Evolutionary conservation across 208 protist genomes (phyloP).

Genomic region (Novymonas esmeraldas): DNA sequence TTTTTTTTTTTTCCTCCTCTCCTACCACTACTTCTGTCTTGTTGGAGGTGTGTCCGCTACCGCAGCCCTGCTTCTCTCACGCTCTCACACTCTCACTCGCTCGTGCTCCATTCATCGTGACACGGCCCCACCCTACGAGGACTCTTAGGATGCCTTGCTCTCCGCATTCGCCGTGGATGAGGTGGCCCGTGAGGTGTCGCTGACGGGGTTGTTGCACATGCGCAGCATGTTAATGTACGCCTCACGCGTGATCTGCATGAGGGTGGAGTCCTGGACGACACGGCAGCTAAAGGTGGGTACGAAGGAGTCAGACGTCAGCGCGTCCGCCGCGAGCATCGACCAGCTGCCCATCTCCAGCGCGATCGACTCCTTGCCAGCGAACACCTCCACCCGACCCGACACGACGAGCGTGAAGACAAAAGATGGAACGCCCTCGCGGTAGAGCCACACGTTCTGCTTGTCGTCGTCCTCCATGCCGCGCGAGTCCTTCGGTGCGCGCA

Average conservation of each 20-base stretch:
- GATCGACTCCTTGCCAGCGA: conserved; percentile 84
- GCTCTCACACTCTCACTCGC: not conserved
- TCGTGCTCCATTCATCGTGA: not conserved
- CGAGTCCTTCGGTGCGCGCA: conserved; percentile 76
- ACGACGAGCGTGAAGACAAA: conserved; percentile 88
- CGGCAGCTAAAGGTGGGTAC: conserved; percentile 89
- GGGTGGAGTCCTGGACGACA: conserved; percentile 82
- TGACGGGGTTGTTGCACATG: conserved; percentile 33
- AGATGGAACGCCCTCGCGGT: conserved; percentile 78
- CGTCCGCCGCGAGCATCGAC: conserved; percentile 78
- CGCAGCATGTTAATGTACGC: conserved; percentile 65
- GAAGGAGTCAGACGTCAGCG: conserved; percentile 60
- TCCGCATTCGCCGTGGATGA: conserved; percentile 14
- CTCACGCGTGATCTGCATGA: conserved; percentile 84
- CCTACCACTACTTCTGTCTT: too few relatives aligned
- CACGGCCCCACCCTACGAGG: not conserved
- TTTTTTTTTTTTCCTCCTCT: too few relatives aligned
- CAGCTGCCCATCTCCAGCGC: conserved; percentile 85
- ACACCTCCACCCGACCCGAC: conserved; percentile 83
- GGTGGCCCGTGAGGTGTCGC: conserved; percentile 9
- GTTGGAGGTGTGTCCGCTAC: too few relatives aligned
- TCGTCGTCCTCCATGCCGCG: conserved; percentile 75
- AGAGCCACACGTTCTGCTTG: conserved; percentile 92
- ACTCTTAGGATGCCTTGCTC: not conserved
- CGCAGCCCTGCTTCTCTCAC: not conserved